Base-by-base conservation (phyloP, 1,284 basidiomycete species). In the Ganoderma resinaceum region DNA sequence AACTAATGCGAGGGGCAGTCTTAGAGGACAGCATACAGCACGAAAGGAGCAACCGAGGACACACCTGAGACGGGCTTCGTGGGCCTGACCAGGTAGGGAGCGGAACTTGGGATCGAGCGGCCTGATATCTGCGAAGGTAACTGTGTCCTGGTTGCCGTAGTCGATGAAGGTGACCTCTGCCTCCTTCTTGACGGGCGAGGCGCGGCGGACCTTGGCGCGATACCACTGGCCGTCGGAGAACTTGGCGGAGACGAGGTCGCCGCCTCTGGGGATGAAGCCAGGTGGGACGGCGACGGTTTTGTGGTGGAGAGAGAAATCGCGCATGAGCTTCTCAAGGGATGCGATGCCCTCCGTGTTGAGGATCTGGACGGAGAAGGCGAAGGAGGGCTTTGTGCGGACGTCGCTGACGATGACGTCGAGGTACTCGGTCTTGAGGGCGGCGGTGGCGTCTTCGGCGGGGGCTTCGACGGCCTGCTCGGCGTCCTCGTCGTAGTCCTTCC, bases 181-280 rank as follows among this genome's bases (percentile, higher is more conserved):
- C 80, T 95, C 93, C 79, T 93, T 95, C 83, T 96, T 97, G 62
- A 95, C 77, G 4, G 91, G 89, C 42, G 93, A 96, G 31, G 89
- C 84, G 43, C 93, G 88, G 69, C 92, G 91, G 71, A 98, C 91
- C 82, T 91, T 93, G 53, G 96, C 96, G 66, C 96, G 93, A 80
- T 98, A 98, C 96, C 96, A 98, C 68, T 91, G 87, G 31, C 94
- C 92, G 80, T 98, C 96, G 26, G 91, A 93, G 80, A 94, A 95
- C 78, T 93, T 94, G 11, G 93, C 96, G 29, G 95, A 95, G 23
- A 99, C 95, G 29, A 98, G 85, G 70, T 98, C 96, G 35, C 96
- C 96, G 23, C 86, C 88, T 76, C 88, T 90, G 2, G 96, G 97
- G 4, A 84, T 82, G 77, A 95, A 97, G 62, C 86, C 87, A 0